Evolutionary conservation across 768 basidiomycete species (phyloP).

Genomic region (Peribolospora kevripleyi): DNA sequence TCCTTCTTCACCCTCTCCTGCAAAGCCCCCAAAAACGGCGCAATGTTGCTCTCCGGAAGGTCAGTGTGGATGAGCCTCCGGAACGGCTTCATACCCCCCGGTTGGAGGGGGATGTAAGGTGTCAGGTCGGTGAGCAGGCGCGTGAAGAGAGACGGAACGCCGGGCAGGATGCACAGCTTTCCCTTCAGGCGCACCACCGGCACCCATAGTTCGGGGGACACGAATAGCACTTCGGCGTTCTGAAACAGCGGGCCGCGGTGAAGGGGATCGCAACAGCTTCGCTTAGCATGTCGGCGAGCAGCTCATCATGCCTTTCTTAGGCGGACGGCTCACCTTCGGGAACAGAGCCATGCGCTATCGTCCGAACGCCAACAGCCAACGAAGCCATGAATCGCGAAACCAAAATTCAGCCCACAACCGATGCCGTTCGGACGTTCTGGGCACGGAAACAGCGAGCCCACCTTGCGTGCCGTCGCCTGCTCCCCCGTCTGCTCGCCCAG

Average conservation of each 20-base stretch:
- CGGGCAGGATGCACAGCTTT: constrained; percentile 76
- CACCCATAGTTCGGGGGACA: constrained; percentile 20
- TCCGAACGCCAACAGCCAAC: too few relatives aligned
- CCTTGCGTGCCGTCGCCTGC: constrained; percentile 41
- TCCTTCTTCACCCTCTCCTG: constrained; percentile 46
- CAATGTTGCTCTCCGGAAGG: constrained; percentile 60
- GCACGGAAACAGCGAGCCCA: too few relatives aligned
- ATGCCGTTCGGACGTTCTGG: too few relatives aligned
- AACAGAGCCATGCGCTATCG: constrained; percentile 64
- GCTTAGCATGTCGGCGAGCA: background rate
- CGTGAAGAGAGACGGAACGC: constrained; percentile 64
- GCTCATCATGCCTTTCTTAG: constrained; percentile 20
- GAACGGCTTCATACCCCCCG: constrained; percentile 42
- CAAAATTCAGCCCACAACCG: too few relatives aligned
- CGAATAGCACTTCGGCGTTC: background rate
- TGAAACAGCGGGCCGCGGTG: background rate
- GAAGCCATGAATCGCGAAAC: too few relatives aligned
- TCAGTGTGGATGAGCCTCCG: constrained; percentile 63
- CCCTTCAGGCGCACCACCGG: constrained; percentile 66
- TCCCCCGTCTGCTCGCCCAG: constrained; percentile 40
- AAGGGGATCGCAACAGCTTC: too few relatives aligned
- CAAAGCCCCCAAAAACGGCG: constrained; percentile 61
- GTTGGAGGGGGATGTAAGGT: constrained; percentile 55
- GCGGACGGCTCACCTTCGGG: constrained; percentile 33
- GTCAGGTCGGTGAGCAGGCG: constrained; percentile 48